phyloP scores from a whole-genome alignment of 345 rosid species.

The Fremontodendron californicum region DNA sequence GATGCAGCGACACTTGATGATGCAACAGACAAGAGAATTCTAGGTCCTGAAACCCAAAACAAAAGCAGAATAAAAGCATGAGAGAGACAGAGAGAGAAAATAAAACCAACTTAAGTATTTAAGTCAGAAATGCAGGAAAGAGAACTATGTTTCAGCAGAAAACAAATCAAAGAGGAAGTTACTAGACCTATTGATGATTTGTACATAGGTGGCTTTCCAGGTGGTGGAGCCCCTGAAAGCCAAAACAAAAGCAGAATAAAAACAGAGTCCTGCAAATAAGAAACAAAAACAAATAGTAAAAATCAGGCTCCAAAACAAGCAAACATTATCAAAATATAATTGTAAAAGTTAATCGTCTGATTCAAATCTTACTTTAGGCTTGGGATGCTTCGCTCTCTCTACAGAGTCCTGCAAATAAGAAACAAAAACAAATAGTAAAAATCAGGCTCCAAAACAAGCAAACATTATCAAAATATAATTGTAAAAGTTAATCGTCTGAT shows the following conservation, averaged over 20 bases:
- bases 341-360: too few relatives aligned
- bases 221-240: too few relatives aligned
- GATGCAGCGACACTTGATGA: conserved; percentile 58
- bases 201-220: conserved; percentile 96
- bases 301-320: conserved; percentile 11
- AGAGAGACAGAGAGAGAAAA: background rate
- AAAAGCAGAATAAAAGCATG: conserved; percentile 3
- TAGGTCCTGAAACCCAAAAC: conserved; percentile 51
- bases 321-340: too few relatives aligned
- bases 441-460: conserved; percentile 3
- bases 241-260: too few relatives aligned
- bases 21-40: conserved; percentile 63
- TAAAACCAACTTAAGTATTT: conserved; percentile 9
- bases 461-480: too few relatives aligned
- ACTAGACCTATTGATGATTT: conserved; percentile 72
- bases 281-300: background rate
- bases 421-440: conserved; percentile 2
- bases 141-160: background rate
- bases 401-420: conserved; percentile 75
- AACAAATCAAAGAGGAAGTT: conserved; percentile 1
- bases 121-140: background rate
- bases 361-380: conserved; percentile 74
- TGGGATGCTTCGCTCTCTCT: conserved; percentile 66
- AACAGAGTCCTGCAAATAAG: conserved; percentile 74
- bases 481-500: too few relatives aligned